Conservation (phyloP, 768 basidiomycete genomes). For the Pholiota microspora region DNA sequence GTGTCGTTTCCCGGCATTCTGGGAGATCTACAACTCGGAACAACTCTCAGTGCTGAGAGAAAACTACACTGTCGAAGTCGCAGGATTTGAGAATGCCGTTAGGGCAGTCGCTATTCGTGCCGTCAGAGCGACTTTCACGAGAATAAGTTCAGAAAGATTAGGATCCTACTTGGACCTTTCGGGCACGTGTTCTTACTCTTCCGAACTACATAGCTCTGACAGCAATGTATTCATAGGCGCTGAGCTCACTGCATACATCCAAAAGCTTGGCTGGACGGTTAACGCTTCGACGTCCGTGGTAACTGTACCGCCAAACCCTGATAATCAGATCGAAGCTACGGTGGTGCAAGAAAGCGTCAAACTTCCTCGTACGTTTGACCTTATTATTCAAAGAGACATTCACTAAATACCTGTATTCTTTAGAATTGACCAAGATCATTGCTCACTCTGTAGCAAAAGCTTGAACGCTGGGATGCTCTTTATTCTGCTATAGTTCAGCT, state of each 20-base stretch:
- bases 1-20: slow-evolving; percentile 88
- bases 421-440: slow-evolving; percentile 77
- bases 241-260: slow-evolving; percentile 58
- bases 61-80: slow-evolving; percentile 83
- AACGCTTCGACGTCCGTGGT: slow-evolving; percentile 57
- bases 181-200: slow-evolving; percentile 36
- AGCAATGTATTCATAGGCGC: slow-evolving; percentile 34
- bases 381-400: too few relatives aligned
- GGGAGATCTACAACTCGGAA: slow-evolving; percentile 71
- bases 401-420: too few relatives aligned
- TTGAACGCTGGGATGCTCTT: slow-evolving; percentile 23
- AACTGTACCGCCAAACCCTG: slow-evolving; percentile 74
- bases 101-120: slow-evolving; percentile 75
- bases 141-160: slow-evolving; percentile 65
- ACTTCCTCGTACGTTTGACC: slow-evolving; percentile 72
- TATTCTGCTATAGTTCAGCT: background rate
- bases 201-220: background rate
- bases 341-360: slow-evolving; percentile 83
- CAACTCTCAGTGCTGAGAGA: slow-evolving; percentile 71
- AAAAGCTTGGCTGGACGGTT: slow-evolving; percentile 65
- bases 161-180: slow-evolving; percentile 68
- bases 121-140: slow-evolving; percentile 75
- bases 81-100: slow-evolving; percentile 82
- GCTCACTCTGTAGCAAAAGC: slow-evolving; percentile 60
- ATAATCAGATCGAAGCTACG: slow-evolving; percentile 85